phyloP scores from a whole-genome alignment of 176 grass and related monocot species.

The maize (Zea mays) region Zm-B73-REFERENCE-NAM-5.0 NC_050098.1:68750501-68751000 shows the following conservation, averaged over 20 bases:
- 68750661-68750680: neutral
- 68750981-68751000: conserved; percentile 66
- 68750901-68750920: conserved; percentile 70
- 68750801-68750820: conserved; percentile 17
- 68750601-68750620: conserved; percentile 1
- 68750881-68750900: conserved; percentile 63
- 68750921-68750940: conserved; percentile 63
- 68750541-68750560: conserved; percentile 1
- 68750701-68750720: conserved; percentile 12
- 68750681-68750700: neutral
- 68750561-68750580: neutral
- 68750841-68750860: conserved; percentile 46
- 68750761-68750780: neutral
- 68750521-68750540: conserved; percentile 17
- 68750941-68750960: conserved; percentile 59
- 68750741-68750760: neutral
- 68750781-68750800: neutral
- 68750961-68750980: conserved; percentile 57
- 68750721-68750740: neutral
- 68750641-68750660: neutral
- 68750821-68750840: conserved; percentile 31
- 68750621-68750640: neutral
- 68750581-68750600: neutral
- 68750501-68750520: conserved; percentile 3
- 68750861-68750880: conserved; percentile 74